Evolutionary conservation across 2,329 filamentous ascomycete genomes (phyloP).

Genomic region (Colletotrichum plurivorum): DNA sequence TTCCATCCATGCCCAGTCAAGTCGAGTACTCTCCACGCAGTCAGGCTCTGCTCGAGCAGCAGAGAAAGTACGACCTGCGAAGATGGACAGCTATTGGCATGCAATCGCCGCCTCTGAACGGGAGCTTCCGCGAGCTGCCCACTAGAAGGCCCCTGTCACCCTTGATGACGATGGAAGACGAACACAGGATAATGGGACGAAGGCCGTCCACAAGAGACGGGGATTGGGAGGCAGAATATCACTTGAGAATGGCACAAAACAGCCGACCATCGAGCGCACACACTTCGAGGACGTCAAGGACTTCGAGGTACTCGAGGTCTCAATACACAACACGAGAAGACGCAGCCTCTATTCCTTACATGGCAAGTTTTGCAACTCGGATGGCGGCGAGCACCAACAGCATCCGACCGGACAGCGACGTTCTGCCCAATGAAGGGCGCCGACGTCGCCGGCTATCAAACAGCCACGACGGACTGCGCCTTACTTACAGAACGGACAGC

Average conservation of each 20-base stretch:
- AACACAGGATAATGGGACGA: constrained; percentile 11
- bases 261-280: constrained; percentile 1
- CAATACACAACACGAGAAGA: neutral
- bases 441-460: constrained; percentile 6
- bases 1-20: neutral
- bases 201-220: constrained; percentile 10
- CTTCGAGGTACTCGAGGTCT: neutral
- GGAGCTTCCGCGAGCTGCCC: neutral
- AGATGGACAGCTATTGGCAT: constrained; percentile 32
- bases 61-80: constrained; percentile 4
- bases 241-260: neutral
- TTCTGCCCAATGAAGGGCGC: constrained; percentile 27
- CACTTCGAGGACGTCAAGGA: neutral
- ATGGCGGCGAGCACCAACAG: neutral
- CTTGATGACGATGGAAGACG: constrained; percentile 35
- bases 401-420: constrained; percentile 14
- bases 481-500: neutral
- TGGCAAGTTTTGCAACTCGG: neutral
- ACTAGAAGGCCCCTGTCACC: constrained; percentile 12
- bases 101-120: constrained; percentile 18
- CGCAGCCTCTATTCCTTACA: neutral
- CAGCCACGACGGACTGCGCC: neutral
- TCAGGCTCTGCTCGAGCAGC: neutral
- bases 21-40: constrained; percentile 8
- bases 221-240: constrained; percentile 8